These are phyloP conservation scores for Alternaria sp. DNA, from an alignment of 2,329 filamentous ascomycete species.

Conservation along the genomic window DNA sequence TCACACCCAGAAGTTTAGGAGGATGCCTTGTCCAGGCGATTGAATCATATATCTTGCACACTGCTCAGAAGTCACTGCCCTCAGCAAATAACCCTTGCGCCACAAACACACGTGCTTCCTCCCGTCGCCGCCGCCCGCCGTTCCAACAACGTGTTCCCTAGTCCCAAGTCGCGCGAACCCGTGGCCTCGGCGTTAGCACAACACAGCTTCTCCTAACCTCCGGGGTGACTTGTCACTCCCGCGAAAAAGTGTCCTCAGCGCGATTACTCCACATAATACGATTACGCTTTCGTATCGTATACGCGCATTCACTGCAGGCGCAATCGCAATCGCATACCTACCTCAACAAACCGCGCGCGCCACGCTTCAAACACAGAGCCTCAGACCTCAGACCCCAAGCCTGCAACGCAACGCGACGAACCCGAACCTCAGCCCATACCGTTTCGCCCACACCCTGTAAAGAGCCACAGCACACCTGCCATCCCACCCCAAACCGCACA, in stretches of 20 bases:
- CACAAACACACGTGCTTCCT: not conserved
- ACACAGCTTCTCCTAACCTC: constrained; percentile 8
- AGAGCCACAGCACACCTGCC: not conserved
- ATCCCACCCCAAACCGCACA: not conserved
- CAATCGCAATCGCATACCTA: not conserved
- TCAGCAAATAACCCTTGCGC: not conserved
- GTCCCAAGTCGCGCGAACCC: not conserved
- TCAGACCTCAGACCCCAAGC: not conserved
- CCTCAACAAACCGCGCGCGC: not conserved
- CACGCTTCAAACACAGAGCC: not conserved
- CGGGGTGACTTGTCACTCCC: not conserved
- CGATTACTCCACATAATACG: too few relatives aligned
- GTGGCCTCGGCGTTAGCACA: constrained; percentile 10
- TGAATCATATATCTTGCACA: not conserved
- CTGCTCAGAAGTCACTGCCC: not conserved
- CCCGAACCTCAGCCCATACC: not conserved
- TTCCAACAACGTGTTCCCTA: constrained; percentile 7
- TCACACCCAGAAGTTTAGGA: not conserved
- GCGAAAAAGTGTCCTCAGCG: not conserved
- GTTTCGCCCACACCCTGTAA: not conserved
- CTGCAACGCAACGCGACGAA: not conserved
- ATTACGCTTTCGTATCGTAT: too few relatives aligned
- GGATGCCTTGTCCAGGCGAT: not conserved
- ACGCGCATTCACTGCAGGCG: not conserved
- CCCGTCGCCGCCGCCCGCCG: not conserved